Conservation (phyloP, 1,139 yeast genomes). For the Zygosaccharomyces sapae region DNA sequence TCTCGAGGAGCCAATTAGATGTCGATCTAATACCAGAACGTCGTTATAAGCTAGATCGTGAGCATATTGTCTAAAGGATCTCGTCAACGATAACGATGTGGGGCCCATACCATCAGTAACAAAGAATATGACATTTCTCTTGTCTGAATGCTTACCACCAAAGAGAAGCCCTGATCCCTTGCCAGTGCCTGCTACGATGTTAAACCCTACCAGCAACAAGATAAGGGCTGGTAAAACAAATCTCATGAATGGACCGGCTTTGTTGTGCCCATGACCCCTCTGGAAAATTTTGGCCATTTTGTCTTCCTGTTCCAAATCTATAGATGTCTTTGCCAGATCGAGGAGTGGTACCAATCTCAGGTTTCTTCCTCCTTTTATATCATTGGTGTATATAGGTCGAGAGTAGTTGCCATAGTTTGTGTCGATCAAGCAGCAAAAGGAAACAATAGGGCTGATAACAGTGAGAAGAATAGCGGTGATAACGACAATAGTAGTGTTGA, state of each 20-base stretch:
- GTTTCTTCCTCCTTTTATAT: too few species aligned
- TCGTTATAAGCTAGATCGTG: constrained; percentile 51
- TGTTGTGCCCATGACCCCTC: background rate
- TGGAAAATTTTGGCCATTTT: background rate
- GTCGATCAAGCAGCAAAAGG: too few species aligned
- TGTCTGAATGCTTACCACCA: constrained; percentile 14
- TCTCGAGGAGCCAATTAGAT: constrained; percentile 70
- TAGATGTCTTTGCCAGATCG: too few species aligned
- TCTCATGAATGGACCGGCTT: constrained; percentile 1
- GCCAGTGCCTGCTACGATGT: constrained; percentile 2
- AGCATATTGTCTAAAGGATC: constrained; percentile 61
- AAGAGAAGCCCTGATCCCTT: background rate
- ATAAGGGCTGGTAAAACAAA: constrained; percentile 8
- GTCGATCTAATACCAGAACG: constrained; percentile 56
- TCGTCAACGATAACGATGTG: constrained; percentile 68
- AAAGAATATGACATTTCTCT: constrained; percentile 72
- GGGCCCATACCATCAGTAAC: constrained; percentile 95
- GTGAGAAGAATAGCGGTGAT: too few species aligned
- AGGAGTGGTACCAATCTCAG: background rate
- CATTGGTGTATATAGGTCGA: too few species aligned
- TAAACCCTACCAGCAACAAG: constrained; percentile 2
- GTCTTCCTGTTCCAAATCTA: too few species aligned
- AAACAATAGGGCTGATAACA: too few species aligned
- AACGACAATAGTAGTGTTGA: too few species aligned
- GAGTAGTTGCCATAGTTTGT: too few species aligned